phyloP scores from a whole-genome alignment of 768 basidiomycete species.

The Nevesoporus exiguus region DNA sequence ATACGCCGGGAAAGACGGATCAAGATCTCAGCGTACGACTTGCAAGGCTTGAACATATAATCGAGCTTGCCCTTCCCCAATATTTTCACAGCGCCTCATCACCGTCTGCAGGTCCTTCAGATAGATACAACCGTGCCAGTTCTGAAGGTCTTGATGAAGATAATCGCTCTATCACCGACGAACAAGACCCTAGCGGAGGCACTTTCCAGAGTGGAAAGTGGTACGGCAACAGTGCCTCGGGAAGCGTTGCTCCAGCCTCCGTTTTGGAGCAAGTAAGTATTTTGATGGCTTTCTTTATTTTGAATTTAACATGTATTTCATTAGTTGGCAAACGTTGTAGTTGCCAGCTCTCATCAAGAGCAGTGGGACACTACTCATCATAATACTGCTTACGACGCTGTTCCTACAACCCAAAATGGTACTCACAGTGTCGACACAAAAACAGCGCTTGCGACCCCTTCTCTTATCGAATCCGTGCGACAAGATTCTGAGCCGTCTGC shows the following conservation, averaged over 20 bases:
- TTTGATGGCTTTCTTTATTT: slow-evolving; percentile 14
- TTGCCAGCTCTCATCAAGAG: slow-evolving; percentile 36
- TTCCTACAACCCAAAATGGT: slow-evolving; percentile 21
- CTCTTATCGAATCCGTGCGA: slow-evolving; percentile 41
- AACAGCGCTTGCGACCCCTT: slow-evolving; percentile 25
- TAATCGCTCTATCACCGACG: slow-evolving; percentile 66
- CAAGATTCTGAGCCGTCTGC: slow-evolving; percentile 49
- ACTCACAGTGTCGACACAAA: slow-evolving; percentile 27
- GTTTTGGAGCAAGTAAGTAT: slow-evolving; percentile 72
- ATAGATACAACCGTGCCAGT: slow-evolving; percentile 42
- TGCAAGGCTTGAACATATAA: slow-evolving; percentile 73
- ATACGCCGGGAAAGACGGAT: slow-evolving; percentile 83
- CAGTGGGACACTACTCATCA: slow-evolving; percentile 25
- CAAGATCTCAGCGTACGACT: slow-evolving; percentile 75
- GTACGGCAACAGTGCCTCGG: slow-evolving; percentile 81
- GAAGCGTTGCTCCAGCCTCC: slow-evolving; percentile 76
- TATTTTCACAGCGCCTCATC: slow-evolving; percentile 48
- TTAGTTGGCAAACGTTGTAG: slow-evolving; percentile 54
- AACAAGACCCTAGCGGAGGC: slow-evolving; percentile 72
- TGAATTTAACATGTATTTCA: slow-evolving; percentile 20
- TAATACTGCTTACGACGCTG: slow-evolving; percentile 8
- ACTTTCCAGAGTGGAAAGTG: slow-evolving; percentile 82
- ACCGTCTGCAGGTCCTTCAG: slow-evolving; percentile 31
- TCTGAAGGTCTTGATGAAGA: slow-evolving; percentile 62
- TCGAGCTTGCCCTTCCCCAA: slow-evolving; percentile 77